These are phyloP conservation scores for Euphorbia tirucalli DNA, from an alignment of 345 rosid species.

Conservation along the genomic window DNA sequence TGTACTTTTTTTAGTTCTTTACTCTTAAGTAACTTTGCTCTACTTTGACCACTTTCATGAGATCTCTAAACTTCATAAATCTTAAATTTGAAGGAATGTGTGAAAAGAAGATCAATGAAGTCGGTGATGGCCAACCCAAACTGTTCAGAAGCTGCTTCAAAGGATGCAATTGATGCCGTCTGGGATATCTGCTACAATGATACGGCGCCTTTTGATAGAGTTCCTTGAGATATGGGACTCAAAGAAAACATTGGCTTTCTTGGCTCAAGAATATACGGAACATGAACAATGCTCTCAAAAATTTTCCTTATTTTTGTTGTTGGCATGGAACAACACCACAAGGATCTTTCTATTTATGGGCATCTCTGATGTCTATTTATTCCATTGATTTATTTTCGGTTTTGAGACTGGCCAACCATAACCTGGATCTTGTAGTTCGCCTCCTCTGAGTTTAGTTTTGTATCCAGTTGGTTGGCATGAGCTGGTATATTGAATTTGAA, in stretches of 20 bases:
- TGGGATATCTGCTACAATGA: conserved; percentile 98
- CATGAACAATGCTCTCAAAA: too few relatives aligned
- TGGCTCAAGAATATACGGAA: background rate
- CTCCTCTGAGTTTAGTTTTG: background rate
- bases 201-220: conserved; percentile 90
- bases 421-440: too few relatives aligned
- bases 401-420: background rate
- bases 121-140: conserved; percentile 63
- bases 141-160: conserved; percentile 78
- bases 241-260: background rate
- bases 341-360: conserved; percentile 2
- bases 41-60: background rate
- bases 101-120: conserved; percentile 81
- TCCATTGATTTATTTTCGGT: background rate
- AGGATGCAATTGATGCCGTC: conserved; percentile 84
- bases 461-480: background rate
- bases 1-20: background rate
- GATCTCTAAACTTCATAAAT: conserved; percentile 4
- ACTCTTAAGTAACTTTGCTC: background rate
- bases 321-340: background rate
- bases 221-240: conserved; percentile 53
- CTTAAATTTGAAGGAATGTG: conserved; percentile 63
- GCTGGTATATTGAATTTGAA: background rate
- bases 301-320: background rate
- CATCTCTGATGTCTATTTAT: background rate